Evolutionary conservation across 768 basidiomycete genomes (phyloP), one percentile per base, ranked within the genome.

Genomic region (Leccinum broughii): DNA sequence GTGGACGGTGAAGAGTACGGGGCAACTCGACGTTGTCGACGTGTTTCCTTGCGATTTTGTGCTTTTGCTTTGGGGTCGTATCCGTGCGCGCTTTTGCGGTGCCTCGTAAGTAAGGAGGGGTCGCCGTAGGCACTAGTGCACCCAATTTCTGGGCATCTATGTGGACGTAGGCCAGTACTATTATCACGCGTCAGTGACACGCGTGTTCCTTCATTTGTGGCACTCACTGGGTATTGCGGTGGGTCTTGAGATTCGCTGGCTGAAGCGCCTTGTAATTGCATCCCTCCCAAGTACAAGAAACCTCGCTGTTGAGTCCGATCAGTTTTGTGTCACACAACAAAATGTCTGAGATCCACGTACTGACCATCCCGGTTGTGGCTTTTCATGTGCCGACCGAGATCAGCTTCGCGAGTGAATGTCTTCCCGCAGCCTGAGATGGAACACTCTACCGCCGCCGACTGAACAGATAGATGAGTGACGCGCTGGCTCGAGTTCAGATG

Each of bases 191-290:
- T 4, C 2, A 32, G 10, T 28, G 2, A 3, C 22, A 3, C 10
- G 32, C 32, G 11, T 20, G 10, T 28, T 22, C 0, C 17, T 22
- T n/a, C 24, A 30, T 49, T 30, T 7, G 37, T 53, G 22, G 26
- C 2, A 30, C 74, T 60, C 54, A 75, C 75, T 77, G 76, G 2
- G 54, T 66, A 8, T 69, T 70, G 9, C 66, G 10, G 26, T 76
- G 75, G 0, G 67, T 70, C 0, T 44, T n/a, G 0, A 76, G 20
- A 32, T 75, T 76, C 0, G 67, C 68, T 2, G 39, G 54, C 20
- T 76, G 75, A 1, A 75, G 63, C 0, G 74, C 55, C 8, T 39
- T 62, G 55, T 65, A 66, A 0, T 9, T 6, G 35, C 75, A 76
- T 4, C 57, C 65, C 1, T 32, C 11, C 26, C 62, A 54, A 2